Evolutionary conservation across 306 rosid species (phyloP), one percentile per base, ranked within the genome.

Genomic region (Morella rubra): DNA sequence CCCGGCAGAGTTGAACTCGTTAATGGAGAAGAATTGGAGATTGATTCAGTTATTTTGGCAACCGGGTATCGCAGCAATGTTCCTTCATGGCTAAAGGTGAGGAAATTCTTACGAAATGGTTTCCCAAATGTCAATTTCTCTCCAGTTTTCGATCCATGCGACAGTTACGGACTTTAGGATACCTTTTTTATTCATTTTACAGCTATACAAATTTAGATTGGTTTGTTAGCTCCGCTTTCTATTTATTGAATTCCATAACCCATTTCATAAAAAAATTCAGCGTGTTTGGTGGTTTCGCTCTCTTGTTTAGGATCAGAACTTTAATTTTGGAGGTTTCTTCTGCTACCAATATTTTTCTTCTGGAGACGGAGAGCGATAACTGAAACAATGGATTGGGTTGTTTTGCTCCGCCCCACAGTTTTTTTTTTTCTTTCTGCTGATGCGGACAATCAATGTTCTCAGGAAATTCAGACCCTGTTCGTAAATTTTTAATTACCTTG

Each of bases 81-180:
- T 69, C 98, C 98, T 74, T 92, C 96, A 46, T 95, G 98, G 98
- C 88, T 95, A 9, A 90, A 95, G 98, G 98, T 92, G 44, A 77
- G 90, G 44, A 24, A 12, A 8, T 45, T 58, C 77, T 62, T 11
- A 27, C 12, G 42, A 46, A 68, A 42, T 68, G 20, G 47, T 49
- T 19, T 32, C 37, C 19, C 40, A 14, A 44, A 64, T 44, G 32
- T 51, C n/a, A 46, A 59, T 47, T 58, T 73, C 74, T 66, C 47
- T 70, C 8, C 55, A 12, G 75, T 20, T 73, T 81, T 64, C 81
- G 77, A 75, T 81, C 73, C 83, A 81, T 84, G 52, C 74, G 88
- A 84, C 86, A 77, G 85, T 80, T 82, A 84, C 72, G 87, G 84
- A 24, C 83, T 86, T 75, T 78, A 70, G 83, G 59, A 27, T 56